These are phyloP conservation scores for Leishmania guyanensis DNA, from an alignment of 208 protist species.

Conservation along the genomic window DNA sequence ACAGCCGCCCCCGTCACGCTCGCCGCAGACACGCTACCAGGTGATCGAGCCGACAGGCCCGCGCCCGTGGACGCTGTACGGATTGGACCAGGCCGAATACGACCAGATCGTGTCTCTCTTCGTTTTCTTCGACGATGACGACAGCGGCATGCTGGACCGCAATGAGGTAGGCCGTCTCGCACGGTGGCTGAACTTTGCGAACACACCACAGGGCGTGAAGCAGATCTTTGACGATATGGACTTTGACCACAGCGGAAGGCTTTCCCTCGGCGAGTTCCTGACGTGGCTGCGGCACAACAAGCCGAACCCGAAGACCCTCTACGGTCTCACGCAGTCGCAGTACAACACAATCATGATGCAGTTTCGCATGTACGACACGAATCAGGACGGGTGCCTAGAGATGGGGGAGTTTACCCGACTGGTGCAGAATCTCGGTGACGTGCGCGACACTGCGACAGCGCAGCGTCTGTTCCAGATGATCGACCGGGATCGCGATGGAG, in stretches of 20 bases:
- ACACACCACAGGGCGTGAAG: constrained; percentile 61
- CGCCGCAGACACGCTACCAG: constrained; percentile 27
- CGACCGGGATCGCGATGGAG: constrained; percentile 45
- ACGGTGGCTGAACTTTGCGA: constrained; percentile 83
- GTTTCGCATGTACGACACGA: constrained; percentile 73
- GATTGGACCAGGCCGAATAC: constrained; percentile 75
- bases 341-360: constrained; percentile 92
- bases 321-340: constrained; percentile 75
- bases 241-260: constrained; percentile 48
- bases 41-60: constrained; percentile 50
- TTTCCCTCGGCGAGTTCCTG: constrained; percentile 75
- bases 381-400: constrained; percentile 68
- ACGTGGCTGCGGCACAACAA: constrained; percentile 77
- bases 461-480: constrained; percentile 63
- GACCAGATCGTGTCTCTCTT: constrained; percentile 85
- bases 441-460: constrained; percentile 33
- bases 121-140: constrained; percentile 81
- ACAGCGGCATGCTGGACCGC: constrained; percentile 59
- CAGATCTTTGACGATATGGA: constrained; percentile 86
- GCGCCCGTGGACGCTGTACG: constrained; percentile 63
- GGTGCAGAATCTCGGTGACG: constrained; percentile 52
- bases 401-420: constrained; percentile 66
- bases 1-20: background rate
- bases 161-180: constrained; percentile 66
- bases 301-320: constrained; percentile 71